Base-by-base conservation (phyloP, 2,329 filamentous ascomycete genomes). In the Claviceps sp. region DNA sequence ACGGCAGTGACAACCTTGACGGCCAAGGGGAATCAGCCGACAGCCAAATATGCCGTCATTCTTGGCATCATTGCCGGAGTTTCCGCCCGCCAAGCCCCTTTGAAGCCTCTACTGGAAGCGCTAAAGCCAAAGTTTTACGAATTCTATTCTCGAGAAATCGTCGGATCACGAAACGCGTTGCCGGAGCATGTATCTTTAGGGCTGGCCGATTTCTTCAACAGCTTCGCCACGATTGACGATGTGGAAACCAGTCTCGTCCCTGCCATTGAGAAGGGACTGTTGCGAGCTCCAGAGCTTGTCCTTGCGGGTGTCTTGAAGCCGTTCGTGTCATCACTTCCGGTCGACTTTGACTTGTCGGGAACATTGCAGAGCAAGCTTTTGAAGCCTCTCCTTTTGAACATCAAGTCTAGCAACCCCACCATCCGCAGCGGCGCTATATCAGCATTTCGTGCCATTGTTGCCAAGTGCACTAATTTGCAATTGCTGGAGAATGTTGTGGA, bases 11-110 rank as follows among this genome's bases (percentile, higher is more conserved):
- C 75, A 52, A 71, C 75, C 42, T 78, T 97, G 46, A 81, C 87
- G 2, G 70, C 78, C 37, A 95, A 94, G 67, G 73, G 76, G 19
- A 57, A 77, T 2, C 73, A 82, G 45, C 72, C 85, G 1, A 76
- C 77, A 3, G 76, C 84, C 51, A 87, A 77, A 60, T 85, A 95
- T 71, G 81, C 87, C 13, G 72, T 86, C 10, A 77, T 94, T 55
- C 76, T 98, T 1, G 93, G 93, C 17, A 80, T 94, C 48, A 78
- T 98, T 57, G 88, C 89, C 45, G 91, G 90, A 5, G 90, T 96
- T 8, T 89, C 85, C 62, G 81, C 84, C 42, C 84, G 90, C 51
- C 77, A 90, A 51, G 70, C 78, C 3, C 68, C 77, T 55, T 75
- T 81, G 48, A 85, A 81, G 61, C 68, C 78, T 5, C 66, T 81